Conservation (phyloP, 257 asterid genomes). For the Penstemon newberryi region DNA sequence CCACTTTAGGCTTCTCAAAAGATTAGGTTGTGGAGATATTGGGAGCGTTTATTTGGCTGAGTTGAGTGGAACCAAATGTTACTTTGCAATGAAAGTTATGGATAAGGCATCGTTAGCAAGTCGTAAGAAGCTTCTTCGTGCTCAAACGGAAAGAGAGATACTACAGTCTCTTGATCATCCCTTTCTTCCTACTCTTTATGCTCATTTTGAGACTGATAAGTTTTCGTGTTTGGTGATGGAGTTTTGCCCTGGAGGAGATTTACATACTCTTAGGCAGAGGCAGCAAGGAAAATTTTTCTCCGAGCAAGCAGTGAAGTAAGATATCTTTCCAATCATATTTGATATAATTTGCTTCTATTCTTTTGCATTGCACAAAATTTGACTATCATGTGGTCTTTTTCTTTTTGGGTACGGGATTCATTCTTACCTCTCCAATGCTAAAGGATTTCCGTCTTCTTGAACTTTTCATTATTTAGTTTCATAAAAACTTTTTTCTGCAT, state of each 20-base stretch:
- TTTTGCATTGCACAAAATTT: conserved; percentile 7
- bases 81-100: conserved; percentile 61
- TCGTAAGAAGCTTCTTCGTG: conserved; percentile 60
- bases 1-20: conserved; percentile 55
- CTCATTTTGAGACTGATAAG: conserved; percentile 51
- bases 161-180: conserved; percentile 56
- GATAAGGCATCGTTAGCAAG: conserved; percentile 47
- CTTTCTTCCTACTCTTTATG: conserved; percentile 53
- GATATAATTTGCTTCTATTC: conserved; percentile 8
- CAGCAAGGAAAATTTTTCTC: conserved; percentile 56
- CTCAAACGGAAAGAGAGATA: conserved; percentile 58
- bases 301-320: conserved; percentile 61
- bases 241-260: conserved; percentile 60
- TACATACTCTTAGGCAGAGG: conserved; percentile 52
- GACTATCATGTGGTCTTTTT: background rate
- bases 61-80: conserved; percentile 48
- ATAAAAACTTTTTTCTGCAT: background rate
- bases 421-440: background rate
- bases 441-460: background rate
- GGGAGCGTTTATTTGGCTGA: conserved; percentile 60
- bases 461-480: conserved; percentile 8
- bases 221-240: conserved; percentile 59
- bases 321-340: conserved; percentile 25
- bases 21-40: conserved; percentile 60
- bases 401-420: background rate